phyloP scores from a whole-genome alignment of 345 rosid genomes.

The Excoecaria agallocha region DNA sequence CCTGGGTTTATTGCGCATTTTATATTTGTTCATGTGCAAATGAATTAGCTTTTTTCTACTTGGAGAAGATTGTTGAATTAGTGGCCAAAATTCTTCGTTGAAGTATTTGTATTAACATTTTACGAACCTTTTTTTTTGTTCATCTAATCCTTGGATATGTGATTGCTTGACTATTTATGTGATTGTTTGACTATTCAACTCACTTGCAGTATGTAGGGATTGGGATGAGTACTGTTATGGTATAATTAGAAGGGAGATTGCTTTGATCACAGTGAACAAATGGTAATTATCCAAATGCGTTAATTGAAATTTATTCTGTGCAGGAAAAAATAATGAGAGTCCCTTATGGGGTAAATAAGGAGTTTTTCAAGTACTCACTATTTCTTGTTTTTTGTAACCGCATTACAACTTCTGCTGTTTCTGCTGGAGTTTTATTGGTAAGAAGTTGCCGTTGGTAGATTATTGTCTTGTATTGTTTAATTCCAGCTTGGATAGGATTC shows the following conservation, averaged over 20 bases:
- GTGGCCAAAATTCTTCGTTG: background rate
- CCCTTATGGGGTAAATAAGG: conserved; percentile 80
- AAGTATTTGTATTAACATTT: background rate
- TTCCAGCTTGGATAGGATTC: background rate
- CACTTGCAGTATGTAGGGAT: background rate
- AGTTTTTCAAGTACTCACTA: conserved; percentile 69
- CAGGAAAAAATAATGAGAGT: conserved; percentile 97
- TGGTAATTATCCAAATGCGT: background rate
- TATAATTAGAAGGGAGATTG: background rate
- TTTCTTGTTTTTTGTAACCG: conserved; percentile 97
- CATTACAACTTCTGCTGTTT: conserved; percentile 75
- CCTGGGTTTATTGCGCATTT: background rate
- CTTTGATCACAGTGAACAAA: background rate
- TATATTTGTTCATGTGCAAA: background rate
- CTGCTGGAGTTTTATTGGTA: conserved; percentile 75
- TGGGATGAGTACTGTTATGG: background rate
- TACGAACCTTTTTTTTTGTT: background rate
- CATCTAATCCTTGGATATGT: background rate
- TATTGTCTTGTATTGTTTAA: background rate
- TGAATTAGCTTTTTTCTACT: background rate
- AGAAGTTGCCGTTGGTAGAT: conserved; percentile 4
- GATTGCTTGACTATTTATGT: background rate
- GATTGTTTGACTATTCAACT: background rate
- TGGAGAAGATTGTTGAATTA: background rate
- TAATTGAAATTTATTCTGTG: background rate